Base-by-base conservation (phyloP, 768 basidiomycete species). In the Leccinum uliginosum region DNA sequence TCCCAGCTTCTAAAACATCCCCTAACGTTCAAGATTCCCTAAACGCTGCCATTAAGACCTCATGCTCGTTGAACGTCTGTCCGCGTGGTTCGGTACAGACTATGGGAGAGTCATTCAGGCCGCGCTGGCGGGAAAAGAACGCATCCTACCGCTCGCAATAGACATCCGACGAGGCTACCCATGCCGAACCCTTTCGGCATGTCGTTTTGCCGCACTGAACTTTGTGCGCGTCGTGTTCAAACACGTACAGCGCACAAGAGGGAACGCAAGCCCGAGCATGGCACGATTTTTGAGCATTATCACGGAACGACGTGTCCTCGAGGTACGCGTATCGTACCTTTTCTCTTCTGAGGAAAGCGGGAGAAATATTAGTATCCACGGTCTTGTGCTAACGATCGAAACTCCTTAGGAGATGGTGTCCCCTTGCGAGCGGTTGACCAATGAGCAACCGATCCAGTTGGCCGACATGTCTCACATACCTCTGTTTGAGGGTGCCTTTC, bases 171-270 rank as follows among this genome's bases (percentile, higher is more conserved):
- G 82, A 44, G 83, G 83, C 44, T 10, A 40, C n/a, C 65, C 69
- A 38, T 73, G 75, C 32, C 56, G 43, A 35, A 62, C 61, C 24
- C 53, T 51, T 9, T 78, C 83, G 14, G 75, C 83, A 3, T 87
- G 85, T 59, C 84, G 84, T 12, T 74, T 88, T 46, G 84, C 85
- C 9, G 81, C 82, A 3, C 62, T 87, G 61, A 86, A 86, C 60
- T 86, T 83, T 54, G 82, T 77, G 12, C 75, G 83, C 23, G 58
- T 81, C 10, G 71, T 75, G n/a, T 77, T 84, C 21, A 60, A 61
- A 11, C 51, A 66, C 19, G 38, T 49, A 38, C 57, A 58, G 23
- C 59, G 57, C 7, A 43, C 44, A 3, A 53, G 51, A 44, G 50
- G 62, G 24, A 14, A 29, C 10, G 17, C 32, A 43, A 34, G 29